These are phyloP conservation scores for Pythium folliculosum DNA, from an alignment of 352 stramenopile species.

Conservation along the genomic window DNA sequence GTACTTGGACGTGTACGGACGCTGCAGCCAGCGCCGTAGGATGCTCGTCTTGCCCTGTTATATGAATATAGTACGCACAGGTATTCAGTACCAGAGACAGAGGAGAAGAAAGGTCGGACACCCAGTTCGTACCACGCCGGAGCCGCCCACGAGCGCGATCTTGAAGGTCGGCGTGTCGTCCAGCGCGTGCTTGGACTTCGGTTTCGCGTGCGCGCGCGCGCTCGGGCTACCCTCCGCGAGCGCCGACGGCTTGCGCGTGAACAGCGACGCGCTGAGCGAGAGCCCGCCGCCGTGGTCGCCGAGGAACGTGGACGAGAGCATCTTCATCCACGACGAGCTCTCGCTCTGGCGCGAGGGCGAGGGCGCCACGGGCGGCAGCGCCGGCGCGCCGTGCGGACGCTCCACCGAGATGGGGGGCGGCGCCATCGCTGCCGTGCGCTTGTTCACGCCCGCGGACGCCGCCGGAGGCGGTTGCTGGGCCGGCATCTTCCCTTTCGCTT, in stretches of 20 bases:
- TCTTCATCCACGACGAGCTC: constrained; percentile 68
- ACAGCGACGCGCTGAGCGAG: constrained; percentile 35
- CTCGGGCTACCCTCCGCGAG: constrained; percentile 20
- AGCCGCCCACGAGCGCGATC: constrained; percentile 78
- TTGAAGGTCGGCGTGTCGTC: constrained; percentile 69
- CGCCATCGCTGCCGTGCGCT: neutral
- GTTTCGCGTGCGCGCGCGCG: constrained; percentile 26
- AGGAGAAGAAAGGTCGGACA: too few species aligned
- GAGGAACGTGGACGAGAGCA: constrained; percentile 81
- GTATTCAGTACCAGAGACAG: neutral
- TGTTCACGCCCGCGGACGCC: neutral
- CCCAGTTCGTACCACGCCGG: constrained; percentile 53
- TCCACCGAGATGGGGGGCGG: constrained; percentile 19
- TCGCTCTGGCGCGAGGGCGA: constrained; percentile 7
- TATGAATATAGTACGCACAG: neutral
- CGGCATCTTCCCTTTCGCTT: neutral
- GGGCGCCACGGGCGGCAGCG: constrained; percentile 1
- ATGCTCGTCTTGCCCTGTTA: constrained; percentile 82
- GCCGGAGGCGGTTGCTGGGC: too few species aligned
- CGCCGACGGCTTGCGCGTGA: constrained; percentile 36
- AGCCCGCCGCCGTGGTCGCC: constrained; percentile 37
- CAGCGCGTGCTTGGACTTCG: constrained; percentile 33
- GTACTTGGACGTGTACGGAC: constrained; percentile 70
- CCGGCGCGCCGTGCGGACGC: neutral
- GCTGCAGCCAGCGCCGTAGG: constrained; percentile 70